Evolutionary conservation across 805 yeast species (phyloP), one percentile per base, ranked within the genome.

Genomic region (Brettanomyces custersianus): DNA sequence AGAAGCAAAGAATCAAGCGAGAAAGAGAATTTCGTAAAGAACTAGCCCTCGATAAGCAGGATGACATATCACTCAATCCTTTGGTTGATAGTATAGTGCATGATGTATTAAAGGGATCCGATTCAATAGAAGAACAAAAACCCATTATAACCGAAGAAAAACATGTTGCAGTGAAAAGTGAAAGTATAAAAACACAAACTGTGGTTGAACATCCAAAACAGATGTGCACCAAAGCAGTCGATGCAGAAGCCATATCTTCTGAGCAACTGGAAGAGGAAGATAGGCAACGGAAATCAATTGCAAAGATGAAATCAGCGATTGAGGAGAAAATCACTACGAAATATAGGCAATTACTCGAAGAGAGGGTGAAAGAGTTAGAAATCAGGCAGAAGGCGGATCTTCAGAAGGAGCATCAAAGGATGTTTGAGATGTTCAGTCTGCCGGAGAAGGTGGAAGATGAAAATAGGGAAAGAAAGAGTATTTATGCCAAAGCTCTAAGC

Each of bases 1-100:
- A 74, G 24, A 63, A 62, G 26, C 66, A 63, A 44, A 50, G 80
- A 22, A 68, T 60, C 34, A 58, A 51, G 38, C 51, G 55, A 19
- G 54, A 45, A 31, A 26, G 44, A 25, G 43, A 31, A 4, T 12
- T 29, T 20, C 23, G n/a, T 5, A n/a, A 30, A 19, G 31, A 29
- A 20, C n/a, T n/a, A n/a, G n/a, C n/a, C n/a, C n/a, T n/a, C n/a
- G 18, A 5, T 7, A 13, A 15, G 8, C 20, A 15, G 12, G 13
- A 17, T 29, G 7, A 11, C 7, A 15, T 13, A 15, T 29, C 31
- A 18, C 35, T 17, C 7, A 22, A 32, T 21, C 16, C 17, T 13
- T 31, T 27, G 20, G 27, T 33, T 10, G 25, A 37, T 16, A 17
- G 6, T 10, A 33, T 37, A 22, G 22, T 33, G 5, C 15, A 37